Percentiles rank a stretch among this genome's conserved stretches.
phyloP scores from a whole-genome alignment of 768 basidiomycete genomes.

The Mycena metata region DNA sequence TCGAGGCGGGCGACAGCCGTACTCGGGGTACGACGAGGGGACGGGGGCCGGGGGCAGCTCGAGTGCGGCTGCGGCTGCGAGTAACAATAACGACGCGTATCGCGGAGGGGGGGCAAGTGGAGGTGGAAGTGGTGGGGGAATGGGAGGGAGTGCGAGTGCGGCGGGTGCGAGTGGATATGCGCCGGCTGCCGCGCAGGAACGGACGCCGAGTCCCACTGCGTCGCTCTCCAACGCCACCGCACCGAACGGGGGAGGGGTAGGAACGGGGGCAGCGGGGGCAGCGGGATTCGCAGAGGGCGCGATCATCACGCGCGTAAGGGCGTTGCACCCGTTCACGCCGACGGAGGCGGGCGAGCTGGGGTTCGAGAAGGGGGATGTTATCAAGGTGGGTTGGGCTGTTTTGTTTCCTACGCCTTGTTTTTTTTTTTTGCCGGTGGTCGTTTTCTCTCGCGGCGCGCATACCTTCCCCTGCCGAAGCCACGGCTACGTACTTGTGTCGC shows the following conservation, averaged over 20 bases:
- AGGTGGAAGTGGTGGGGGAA: background rate
- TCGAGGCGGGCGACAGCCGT: conserved; percentile 80
- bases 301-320: conserved; percentile 87
- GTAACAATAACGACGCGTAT: background rate
- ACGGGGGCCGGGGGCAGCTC: too few species aligned
- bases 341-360: conserved; percentile 91
- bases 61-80: too few species aligned
- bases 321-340: conserved; percentile 90
- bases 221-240: too few species aligned
- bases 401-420: too few species aligned
- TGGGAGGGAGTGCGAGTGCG: background rate
- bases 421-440: too few species aligned
- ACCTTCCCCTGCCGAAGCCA: too few species aligned
- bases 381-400: conserved; percentile 60
- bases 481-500: too few species aligned
- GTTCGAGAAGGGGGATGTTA: conserved; percentile 93
- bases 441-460: too few species aligned
- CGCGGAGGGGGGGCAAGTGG: background rate
- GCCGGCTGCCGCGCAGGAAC: conserved; percentile 38
- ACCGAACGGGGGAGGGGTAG: too few species aligned
- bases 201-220: conserved; percentile 39
- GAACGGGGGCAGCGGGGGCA: too few species aligned
- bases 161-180: conserved; percentile 30
- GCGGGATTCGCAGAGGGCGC: conserved; percentile 21
- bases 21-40: too few species aligned